Percentiles rank a stretch among this genome's conserved stretches.
Conservation (phyloP, 202 grass and related monocot species). For the Cymbopogon flexuosus region DNA sequence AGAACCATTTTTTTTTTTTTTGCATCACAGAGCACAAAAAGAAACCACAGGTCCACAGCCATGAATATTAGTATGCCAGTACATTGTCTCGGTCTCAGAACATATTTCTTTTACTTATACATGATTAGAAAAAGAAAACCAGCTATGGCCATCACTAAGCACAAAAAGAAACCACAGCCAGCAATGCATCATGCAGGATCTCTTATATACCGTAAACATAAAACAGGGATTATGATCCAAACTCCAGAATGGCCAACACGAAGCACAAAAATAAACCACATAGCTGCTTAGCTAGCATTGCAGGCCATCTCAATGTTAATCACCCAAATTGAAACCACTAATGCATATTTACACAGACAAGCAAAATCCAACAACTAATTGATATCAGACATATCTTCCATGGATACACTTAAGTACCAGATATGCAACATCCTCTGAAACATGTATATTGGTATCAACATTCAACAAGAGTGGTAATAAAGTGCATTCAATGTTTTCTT, state of each 20-base stretch:
- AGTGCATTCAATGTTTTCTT: not conserved
- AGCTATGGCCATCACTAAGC: not conserved
- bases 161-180: not conserved
- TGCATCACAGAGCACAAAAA: not conserved
- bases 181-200: not conserved
- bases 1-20: not conserved
- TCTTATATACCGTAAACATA: not conserved
- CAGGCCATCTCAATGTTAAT: not conserved
- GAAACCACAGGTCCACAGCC: not conserved
- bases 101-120: not conserved
- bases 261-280: not conserved
- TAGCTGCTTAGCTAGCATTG: not conserved
- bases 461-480: constrained; percentile 15
- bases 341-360: constrained; percentile 18
- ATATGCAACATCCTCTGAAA: constrained; percentile 11
- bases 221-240: not conserved
- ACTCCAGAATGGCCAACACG: not conserved
- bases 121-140: not conserved
- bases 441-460: not conserved
- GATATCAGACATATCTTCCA: constrained; percentile 17
- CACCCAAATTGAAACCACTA: constrained; percentile 2
- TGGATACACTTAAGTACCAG: constrained; percentile 3
- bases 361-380: constrained; percentile 12
- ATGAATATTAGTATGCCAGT: not conserved
- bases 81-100: not conserved